Conservation (phyloP, 106 monocot species). For the Dendrobium officinale region DNA sequence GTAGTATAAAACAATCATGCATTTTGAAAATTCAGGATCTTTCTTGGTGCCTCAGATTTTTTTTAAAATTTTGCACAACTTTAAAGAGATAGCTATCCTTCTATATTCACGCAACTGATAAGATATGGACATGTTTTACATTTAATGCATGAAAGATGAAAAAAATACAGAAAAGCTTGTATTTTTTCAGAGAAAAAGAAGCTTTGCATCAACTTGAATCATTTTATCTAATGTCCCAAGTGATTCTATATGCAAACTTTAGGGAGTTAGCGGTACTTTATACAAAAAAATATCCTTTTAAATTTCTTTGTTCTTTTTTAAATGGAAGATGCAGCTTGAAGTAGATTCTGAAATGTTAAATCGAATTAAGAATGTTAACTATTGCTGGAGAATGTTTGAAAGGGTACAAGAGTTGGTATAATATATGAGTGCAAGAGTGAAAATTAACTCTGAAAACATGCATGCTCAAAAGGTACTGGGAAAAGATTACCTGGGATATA, state of each 20-base stretch:
- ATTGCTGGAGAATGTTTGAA: background rate
- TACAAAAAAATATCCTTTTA: background rate
- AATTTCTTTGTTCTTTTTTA: background rate
- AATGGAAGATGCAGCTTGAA: background rate
- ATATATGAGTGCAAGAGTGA: background rate
- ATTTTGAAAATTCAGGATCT: background rate
- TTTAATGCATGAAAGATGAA: background rate
- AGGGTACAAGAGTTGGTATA: background rate
- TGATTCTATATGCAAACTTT: background rate
- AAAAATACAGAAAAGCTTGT: background rate
- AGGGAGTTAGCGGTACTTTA: background rate
- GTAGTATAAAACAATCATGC: background rate
- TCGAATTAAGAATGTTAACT: background rate
- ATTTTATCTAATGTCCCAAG: background rate
- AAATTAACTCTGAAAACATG: background rate
- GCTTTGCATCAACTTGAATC: background rate
- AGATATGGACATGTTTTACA: background rate
- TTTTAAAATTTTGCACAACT: background rate
- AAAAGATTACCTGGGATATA: slow-evolving; percentile 54
- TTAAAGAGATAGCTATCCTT: background rate
- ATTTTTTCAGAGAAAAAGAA: background rate
- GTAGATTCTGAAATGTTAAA: background rate
- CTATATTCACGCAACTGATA: background rate
- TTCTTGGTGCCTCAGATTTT: background rate
- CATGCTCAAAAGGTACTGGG: background rate